These are phyloP conservation scores for Abrus precatorius DNA, from an alignment of 306 rosid genomes.

Conservation along the genomic window DNA sequence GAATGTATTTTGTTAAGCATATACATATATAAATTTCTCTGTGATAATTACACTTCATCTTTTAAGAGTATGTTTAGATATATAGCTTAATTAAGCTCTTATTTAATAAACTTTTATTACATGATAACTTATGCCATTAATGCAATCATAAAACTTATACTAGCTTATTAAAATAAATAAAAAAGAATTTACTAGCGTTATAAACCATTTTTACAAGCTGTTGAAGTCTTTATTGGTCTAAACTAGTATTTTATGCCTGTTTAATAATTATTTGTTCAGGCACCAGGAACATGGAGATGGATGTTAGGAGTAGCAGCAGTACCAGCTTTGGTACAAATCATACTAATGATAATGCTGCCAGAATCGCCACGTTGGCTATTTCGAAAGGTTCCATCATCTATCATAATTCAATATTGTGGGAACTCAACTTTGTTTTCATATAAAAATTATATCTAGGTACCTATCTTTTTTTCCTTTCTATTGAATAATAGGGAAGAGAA, in stretches of 20 bases:
- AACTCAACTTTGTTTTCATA: neutral
- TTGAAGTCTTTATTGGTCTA: neutral
- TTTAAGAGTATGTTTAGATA: no score
- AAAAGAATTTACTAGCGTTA: no score
- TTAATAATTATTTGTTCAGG: slow-evolving; percentile 48
- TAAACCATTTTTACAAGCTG: no score
- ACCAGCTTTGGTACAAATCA: slow-evolving; percentile 61
- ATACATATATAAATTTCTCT: neutral
- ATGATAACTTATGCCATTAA: no score
- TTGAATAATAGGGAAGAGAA: slow-evolving; percentile 52
- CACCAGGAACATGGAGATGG: slow-evolving; percentile 76
- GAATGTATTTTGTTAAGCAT: no score
- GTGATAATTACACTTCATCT: neutral
- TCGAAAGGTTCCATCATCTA: slow-evolving; percentile 55
- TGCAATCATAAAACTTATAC: no score
- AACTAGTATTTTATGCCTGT: slow-evolving; percentile 9
- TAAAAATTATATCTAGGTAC: neutral
- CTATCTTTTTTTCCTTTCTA: neutral
- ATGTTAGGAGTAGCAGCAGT: slow-evolving; percentile 72
- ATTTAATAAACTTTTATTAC: no score
- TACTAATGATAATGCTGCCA: slow-evolving; percentile 60
- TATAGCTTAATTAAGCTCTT: no score
- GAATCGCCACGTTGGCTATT: slow-evolving; percentile 81
- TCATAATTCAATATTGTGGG: neutral
- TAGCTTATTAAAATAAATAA: no score